phyloP scores from a whole-genome alignment of 169 alveolate species.

The Amoebophrya sp. region DNA sequence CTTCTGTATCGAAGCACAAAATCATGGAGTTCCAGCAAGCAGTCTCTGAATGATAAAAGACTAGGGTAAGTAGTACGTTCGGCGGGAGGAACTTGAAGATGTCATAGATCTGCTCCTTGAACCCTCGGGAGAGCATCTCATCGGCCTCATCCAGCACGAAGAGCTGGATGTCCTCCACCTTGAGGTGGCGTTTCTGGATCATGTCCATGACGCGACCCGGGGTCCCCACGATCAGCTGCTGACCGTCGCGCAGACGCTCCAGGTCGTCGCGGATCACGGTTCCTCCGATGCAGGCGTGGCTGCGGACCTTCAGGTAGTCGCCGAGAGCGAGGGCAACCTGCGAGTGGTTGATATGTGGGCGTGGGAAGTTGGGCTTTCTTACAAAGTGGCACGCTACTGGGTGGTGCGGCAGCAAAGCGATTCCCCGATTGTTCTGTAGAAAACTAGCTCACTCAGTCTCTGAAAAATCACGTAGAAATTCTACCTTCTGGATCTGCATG shows the following conservation, averaged over 20 bases:
- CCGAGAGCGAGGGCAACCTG: constrained; percentile 52
- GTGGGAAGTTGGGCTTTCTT: neutral
- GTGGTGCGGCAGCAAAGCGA: too few species aligned
- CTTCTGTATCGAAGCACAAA: too few species aligned
- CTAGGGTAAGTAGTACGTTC: neutral
- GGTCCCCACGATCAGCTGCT: constrained; percentile 98
- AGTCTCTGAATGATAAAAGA: neutral
- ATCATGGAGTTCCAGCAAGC: too few species aligned
- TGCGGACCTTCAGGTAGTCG: constrained; percentile 58
- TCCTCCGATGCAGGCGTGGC: constrained; percentile 97
- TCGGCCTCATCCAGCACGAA: constrained; percentile 98
- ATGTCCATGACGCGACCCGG: constrained; percentile 98
- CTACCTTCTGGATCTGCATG: constrained; percentile 86
- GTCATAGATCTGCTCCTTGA: constrained; percentile 58
- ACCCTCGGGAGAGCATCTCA: constrained; percentile 97
- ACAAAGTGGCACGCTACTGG: neutral
- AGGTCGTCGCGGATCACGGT: constrained; percentile 95
- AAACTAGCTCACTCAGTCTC: neutral
- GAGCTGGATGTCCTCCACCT: constrained; percentile 73
- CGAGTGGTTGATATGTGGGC: neutral
- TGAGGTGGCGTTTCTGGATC: constrained; percentile 58
- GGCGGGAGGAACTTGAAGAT: constrained; percentile 32
- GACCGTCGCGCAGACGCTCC: constrained; percentile 84
- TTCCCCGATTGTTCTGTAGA: neutral
- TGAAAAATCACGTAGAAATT: neutral